A percentile compares a stretch with the other conserved stretches of the same genome.
Conservation (phyloP, 805 yeast genomes). For the Candida morakotiae region DNA sequence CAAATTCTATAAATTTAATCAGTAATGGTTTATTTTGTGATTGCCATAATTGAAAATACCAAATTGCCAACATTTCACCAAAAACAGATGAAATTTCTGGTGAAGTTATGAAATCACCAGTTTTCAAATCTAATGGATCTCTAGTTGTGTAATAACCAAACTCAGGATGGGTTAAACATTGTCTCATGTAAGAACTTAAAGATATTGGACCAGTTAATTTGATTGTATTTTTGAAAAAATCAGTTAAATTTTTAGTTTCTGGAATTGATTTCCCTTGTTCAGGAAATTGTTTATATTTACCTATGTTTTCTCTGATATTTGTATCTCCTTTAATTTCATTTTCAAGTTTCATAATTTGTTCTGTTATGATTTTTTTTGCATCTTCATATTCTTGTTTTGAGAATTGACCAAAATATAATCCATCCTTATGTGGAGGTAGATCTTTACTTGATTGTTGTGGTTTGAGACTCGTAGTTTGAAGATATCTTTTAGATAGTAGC, state of each 20-base stretch:
- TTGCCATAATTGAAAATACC: slow-evolving; percentile 59
- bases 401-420: slow-evolving; percentile 30
- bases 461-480: too few relatives aligned
- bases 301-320: slow-evolving; percentile 33
- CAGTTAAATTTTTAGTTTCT: slow-evolving; percentile 22
- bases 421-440: slow-evolving; percentile 9
- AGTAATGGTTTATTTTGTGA: slow-evolving; percentile 48
- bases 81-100: slow-evolving; percentile 86
- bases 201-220: slow-evolving; percentile 75
- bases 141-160: slow-evolving; percentile 76
- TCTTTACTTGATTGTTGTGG: too few relatives aligned
- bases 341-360: slow-evolving; percentile 30
- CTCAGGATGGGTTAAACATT: slow-evolving; percentile 73
- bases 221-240: slow-evolving; percentile 45
- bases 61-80: slow-evolving; percentile 80
- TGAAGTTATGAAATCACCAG: slow-evolving; percentile 79
- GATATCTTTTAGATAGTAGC: too few relatives aligned
- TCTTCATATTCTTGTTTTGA: slow-evolving; percentile 36
- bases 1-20: slow-evolving; percentile 66
- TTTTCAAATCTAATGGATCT: slow-evolving; percentile 58
- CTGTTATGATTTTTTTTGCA: slow-evolving; percentile 30
- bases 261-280: slow-evolving; percentile 10
- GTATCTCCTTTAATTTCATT: slow-evolving; percentile 33
- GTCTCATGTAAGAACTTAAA: slow-evolving; percentile 71
- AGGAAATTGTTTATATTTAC: slow-evolving; percentile 35